phyloP scores from a whole-genome alignment of 805 yeast genomes.

The Alloascoidea africana region DNA sequence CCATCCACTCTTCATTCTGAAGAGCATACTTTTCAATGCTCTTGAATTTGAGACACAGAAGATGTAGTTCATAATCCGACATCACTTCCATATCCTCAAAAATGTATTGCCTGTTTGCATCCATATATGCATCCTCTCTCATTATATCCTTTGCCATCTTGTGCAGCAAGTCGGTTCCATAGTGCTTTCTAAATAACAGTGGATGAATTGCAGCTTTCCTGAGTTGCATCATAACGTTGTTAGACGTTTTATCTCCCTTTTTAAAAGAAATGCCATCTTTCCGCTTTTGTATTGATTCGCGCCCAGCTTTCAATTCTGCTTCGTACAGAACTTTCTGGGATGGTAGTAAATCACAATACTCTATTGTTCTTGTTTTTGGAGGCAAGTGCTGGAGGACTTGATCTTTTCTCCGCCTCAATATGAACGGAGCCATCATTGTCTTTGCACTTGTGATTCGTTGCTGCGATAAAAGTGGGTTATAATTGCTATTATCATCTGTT shows the following conservation, averaged over 20 bases:
- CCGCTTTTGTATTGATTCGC: constrained; percentile 14
- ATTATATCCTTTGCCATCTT: constrained; percentile 69
- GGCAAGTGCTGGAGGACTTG: constrained; percentile 90
- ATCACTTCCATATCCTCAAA: constrained; percentile 90
- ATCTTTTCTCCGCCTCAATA: constrained; percentile 77
- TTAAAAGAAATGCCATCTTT: constrained; percentile 13
- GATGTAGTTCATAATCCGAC: constrained; percentile 81
- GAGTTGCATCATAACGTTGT: constrained; percentile 73
- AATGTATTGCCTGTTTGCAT: constrained; percentile 66
- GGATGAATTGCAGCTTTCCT: constrained; percentile 94
- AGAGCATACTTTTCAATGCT: constrained; percentile 40
- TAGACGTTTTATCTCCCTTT: constrained; percentile 27
- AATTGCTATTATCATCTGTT: constrained; percentile 27
- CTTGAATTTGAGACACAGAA: constrained; percentile 51
- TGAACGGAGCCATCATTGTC: constrained; percentile 97
- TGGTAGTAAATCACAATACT: constrained; percentile 46
- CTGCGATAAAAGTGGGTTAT: constrained; percentile 72
- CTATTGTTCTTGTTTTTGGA: constrained; percentile 46
- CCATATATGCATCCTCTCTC: constrained; percentile 63
- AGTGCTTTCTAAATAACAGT: constrained; percentile 55
- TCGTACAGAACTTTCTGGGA: constrained; percentile 46
- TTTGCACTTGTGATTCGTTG: constrained; percentile 90
- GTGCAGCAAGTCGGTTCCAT: constrained; percentile 35
- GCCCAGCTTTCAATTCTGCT: constrained; percentile 31
- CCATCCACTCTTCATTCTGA: constrained; percentile 37